Evolutionary conservation across 2,329 filamentous ascomycete species (phyloP), one percentile per base, ranked within the genome.

Genomic region (Fusarium scirpi): DNA sequence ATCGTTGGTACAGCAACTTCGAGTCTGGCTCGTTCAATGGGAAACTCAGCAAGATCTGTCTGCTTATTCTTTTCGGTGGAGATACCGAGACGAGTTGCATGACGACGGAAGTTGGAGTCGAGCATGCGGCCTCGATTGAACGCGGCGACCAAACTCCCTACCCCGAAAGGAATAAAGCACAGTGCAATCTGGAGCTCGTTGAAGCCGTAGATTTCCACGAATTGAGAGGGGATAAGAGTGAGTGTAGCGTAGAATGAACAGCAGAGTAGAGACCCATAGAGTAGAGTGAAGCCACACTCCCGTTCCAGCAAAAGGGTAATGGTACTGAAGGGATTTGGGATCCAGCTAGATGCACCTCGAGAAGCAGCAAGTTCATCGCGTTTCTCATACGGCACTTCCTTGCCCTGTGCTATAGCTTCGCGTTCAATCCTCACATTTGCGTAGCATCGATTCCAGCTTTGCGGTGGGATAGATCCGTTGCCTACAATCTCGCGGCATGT

Each of bases 31-130:
- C 27, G 29, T 12, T 54, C 51, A 32, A 54, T 54, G 1, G 51
- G 51, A 4, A 54, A 40, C 2, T 15, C 38, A 9, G 13, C 43
- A 16, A 54, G 51, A 8, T 54, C 51, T 25, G 43, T 40, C 16
- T 54, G 51, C 12, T 8, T 20, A 8, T 54, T 54, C 5, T 54
- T 25, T 10, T 30, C n/a, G 1, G 43, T 54, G 8, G 43, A 6
- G 8, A 54, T 54, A 4, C 40, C 51, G 7, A 30, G n/a, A n/a
- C 15, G 22, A n/a, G 18, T 32, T 8, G 51, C 40, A 32, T 54
- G 18, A 30, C 51, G 38, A 12, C 51, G 38, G 27, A 54, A 54
- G 11, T 54, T 54, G n/a, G 25, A 54, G 51, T 54, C 51, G 25
- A 54, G 43, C 11, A 54, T 15, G 11, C 43, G 18, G 5, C 51